Base-by-base conservation (phyloP, 2,329 filamentous ascomycete genomes). In the Fusarium miscanthi region DNA sequence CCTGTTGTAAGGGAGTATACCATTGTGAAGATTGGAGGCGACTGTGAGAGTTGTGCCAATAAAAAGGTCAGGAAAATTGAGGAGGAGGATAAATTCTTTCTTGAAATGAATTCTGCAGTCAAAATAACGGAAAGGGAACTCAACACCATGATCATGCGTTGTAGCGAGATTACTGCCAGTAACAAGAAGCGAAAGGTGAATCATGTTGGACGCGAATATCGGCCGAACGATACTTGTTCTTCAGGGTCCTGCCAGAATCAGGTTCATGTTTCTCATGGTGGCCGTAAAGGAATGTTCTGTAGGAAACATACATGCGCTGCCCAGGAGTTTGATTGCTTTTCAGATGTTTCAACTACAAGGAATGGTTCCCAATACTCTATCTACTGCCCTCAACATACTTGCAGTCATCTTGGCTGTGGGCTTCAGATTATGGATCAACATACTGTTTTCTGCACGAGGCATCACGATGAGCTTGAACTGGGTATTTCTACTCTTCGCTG, bases 261-360 rank as follows among this genome's bases (percentile, higher is more conserved):
- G 1, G 53, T 59, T 6, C 8, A 37, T 8, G 16, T 60, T 11
- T 65, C 42, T 43, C 11, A 8, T 2, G 38, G 63, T 27, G 70
- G 65, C 5, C 45, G 37, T 2, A 38, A 27, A 8, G 73, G 70
- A 4, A 17, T 58, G 13, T 77, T 73, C 31, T 77, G 76, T 46
- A 27, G 56, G 49, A 49, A 38, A 7, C 74, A 77, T 21, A 74
- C 69, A 2, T 77, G 76, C 48, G 59, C 57, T 12, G 71, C 74
- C 17, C 23, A 30, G 2, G 63, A 69, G 5, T 64, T 64, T 59
- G 48, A 48, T 2, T 77, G 70, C 21, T 48, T 77, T 13, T 19
- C 49, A 16, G 66, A 75, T 23, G 43, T 59, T 8, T 66, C 53
- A 6, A 70, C 42, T 2, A 46, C 48, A 17, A 23, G 4, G 1